Base-by-base conservation (phyloP, 441 rosid species). In the Eutrema salsugineum region DNA sequence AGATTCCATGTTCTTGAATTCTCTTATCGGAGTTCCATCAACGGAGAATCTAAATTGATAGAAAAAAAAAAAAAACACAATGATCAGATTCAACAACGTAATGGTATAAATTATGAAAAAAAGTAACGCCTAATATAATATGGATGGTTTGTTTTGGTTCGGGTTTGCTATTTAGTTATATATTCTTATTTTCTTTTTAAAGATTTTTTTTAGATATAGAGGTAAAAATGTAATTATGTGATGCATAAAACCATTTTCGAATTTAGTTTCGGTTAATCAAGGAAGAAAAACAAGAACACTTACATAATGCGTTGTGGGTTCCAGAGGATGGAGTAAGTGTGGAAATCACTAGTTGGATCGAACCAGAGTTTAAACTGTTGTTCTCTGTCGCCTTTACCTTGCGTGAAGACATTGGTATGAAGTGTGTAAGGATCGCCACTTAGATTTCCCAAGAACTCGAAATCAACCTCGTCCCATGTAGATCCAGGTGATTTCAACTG, bases 361-460 rank as follows among this genome's bases (percentile, higher is more conserved):
- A 89, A 89, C 92, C 95, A 86, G 58, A 84, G 92, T 68, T 82
- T 66, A 69, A 87, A 89, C 16, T 89, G 95, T 67, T 85, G 93
- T 43, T 89, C 93, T 73, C 78, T 83, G 70, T 83, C 80, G 19
- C 95, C 95, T 49, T 83, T 84, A n/a, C 88, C 94, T 76, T 81
- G 81, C 27, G 79, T 77, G 40, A 60, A 87, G 4, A 87, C 79
- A 73, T 87, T 87, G 8, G 94, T 87, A 48, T 89, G 90, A 48
- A 89, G 80, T 47, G 79, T 83, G 77, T 85, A 89, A 39, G 90
- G 94, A 20, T 84, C 86, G 10, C 89, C 91, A 17, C 84, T 80
- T 27, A 73, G 49, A 56, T 88, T 88, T 3, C 90, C 88, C 33
- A 84, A 66, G 78, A 88, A 87, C 76, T 87, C 87, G 11, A 87